Evolutionary conservation across 306 rosid species (phyloP).

Genomic region (Lathyrus sativus): DNA sequence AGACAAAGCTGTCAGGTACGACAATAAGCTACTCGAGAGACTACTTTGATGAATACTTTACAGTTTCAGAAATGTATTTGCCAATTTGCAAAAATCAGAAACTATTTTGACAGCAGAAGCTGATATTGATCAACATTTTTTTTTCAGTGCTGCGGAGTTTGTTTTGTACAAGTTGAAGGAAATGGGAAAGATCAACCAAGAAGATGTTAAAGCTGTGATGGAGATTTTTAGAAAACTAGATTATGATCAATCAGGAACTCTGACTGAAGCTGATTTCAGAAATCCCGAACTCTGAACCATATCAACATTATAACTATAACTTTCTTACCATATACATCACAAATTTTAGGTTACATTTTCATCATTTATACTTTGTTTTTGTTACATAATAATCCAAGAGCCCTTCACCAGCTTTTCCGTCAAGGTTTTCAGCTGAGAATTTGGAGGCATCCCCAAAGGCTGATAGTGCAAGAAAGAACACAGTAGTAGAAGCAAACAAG

Average conservation of each 20-base stretch:
- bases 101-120: not conserved
- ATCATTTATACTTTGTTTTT: too few species aligned
- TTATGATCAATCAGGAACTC: constrained; percentile 67
- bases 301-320: not conserved
- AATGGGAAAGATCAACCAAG: constrained; percentile 72
- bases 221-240: constrained; percentile 66
- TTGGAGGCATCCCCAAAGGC: constrained; percentile 43
- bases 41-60: not conserved
- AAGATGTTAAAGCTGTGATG: constrained; percentile 61
- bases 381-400: constrained; percentile 72
- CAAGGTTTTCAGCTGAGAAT: constrained; percentile 30
- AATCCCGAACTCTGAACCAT: constrained; percentile 15
- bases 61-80: not conserved
- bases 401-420: constrained; percentile 57
- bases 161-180: constrained; percentile 78
- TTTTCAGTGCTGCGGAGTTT: constrained; percentile 68
- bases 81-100: not conserved
- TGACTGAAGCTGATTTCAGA: constrained; percentile 69
- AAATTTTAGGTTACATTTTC: too few species aligned
- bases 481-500: too few species aligned
- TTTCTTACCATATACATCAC: too few species aligned
- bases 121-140: constrained; percentile 8
- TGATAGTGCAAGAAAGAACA: constrained; percentile 43
- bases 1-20: constrained; percentile 70
- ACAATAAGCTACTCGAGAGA: not conserved